Percentiles rank a stretch among this genome's conserved stretches.
Evolutionary conservation across 2,329 filamentous ascomycete genomes (phyloP).

Genomic region (Metarhizium humberi): DNA sequence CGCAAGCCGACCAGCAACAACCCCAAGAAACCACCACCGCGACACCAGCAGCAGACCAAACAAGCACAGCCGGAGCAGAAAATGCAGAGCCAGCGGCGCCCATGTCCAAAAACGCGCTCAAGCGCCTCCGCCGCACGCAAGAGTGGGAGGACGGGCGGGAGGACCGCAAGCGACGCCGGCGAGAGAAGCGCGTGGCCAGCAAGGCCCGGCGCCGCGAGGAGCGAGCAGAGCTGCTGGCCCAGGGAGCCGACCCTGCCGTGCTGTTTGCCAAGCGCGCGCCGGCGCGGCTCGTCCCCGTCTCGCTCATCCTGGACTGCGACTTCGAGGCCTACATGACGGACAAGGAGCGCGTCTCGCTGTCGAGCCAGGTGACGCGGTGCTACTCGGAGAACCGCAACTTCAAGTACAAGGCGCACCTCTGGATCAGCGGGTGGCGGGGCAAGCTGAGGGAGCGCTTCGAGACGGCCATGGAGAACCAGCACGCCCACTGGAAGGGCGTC

Average conservation of each 20-base stretch:
- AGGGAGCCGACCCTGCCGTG: constrained; percentile 32
- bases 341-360: constrained; percentile 74
- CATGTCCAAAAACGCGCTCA: constrained; percentile 79
- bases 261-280: constrained; percentile 24
- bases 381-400: constrained; percentile 81
- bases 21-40: background rate
- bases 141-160: constrained; percentile 67
- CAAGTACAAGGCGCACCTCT: constrained; percentile 59
- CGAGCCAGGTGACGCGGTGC: constrained; percentile 72
- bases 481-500: constrained; percentile 73
- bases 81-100: constrained; percentile 4
- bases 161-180: constrained; percentile 42
- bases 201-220: constrained; percentile 40
- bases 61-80: background rate
- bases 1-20: background rate
- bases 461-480: constrained; percentile 58
- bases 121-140: constrained; percentile 63
- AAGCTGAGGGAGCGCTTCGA: constrained; percentile 72
- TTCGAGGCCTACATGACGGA: constrained; percentile 88
- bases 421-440: constrained; percentile 70
- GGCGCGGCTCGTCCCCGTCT: constrained; percentile 57
- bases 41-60: background rate
- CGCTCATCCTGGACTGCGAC: constrained; percentile 81
- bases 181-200: constrained; percentile 42
- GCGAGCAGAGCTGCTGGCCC: constrained; percentile 38